Base-by-base conservation (phyloP, 768 basidiomycete genomes). In the Boletus edulis region DNA sequence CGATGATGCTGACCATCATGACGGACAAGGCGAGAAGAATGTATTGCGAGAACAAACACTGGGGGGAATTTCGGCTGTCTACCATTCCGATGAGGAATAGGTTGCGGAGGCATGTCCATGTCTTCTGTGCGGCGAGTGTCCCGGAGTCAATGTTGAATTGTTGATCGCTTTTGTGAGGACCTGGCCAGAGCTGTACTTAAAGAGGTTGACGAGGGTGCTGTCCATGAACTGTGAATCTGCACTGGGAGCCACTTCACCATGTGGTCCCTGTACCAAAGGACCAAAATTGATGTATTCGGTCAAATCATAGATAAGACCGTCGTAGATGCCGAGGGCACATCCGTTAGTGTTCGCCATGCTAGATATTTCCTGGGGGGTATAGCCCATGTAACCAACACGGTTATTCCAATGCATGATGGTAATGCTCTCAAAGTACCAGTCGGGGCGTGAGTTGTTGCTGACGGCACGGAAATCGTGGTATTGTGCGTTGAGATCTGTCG, bases 361-460 rank as follows among this genome's bases (percentile, higher is more conserved):
- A 61, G 76, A 78, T 67, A 97, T 82, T 56, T 88, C 85, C 64
- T 82, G 82, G 15, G 86, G 84, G 0, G 90, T 90, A 66, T 83
- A 88, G 0, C 94, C 96, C 48, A 96, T 66, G 68, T 95, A 98
- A 0, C 97, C 97, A 38, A 85, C 81, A 38, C 95, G 89, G 62
- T 84, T 84, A 50, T 84, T 87, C 78, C 88, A 97, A 7, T 96
- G 89, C 88, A 99, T 87, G 67, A 82, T 70, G 3, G 91, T 89
- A 96, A 99, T 98, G 55, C 77, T 79, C 74, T 98, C 89, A 60
- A 90, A 94, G 71, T 98, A 99, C 97, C 97, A 99, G 67, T 99
- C 97, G 0, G 97, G 96, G 10, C 97, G 83, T 0, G 88, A 87
- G 65, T 98, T 96, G 55, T 86, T 89, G 35, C 87, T 88, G 67